phyloP scores from a whole-genome alignment of 805 yeast species.

The Zygotorulaspora chibaensis region DNA sequence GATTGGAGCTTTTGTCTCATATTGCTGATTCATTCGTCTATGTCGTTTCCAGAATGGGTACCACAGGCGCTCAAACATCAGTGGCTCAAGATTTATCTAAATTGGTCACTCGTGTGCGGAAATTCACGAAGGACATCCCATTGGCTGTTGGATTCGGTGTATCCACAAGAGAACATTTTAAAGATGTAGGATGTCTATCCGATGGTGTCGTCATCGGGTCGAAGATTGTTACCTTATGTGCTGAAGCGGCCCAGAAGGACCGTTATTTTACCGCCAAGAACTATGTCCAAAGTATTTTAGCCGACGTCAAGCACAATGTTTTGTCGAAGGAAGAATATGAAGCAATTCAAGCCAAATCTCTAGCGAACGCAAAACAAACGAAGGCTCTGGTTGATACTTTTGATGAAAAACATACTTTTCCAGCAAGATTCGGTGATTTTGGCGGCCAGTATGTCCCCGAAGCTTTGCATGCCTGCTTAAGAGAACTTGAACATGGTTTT shows the following conservation, averaged over 20 bases:
- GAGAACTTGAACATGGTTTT: constrained; percentile 84
- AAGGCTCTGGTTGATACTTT: constrained; percentile 33
- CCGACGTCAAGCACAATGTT: constrained; percentile 43
- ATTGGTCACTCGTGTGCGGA: constrained; percentile 71
- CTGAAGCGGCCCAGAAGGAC: constrained; percentile 54
- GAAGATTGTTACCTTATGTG: constrained; percentile 67
- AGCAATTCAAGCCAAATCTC: constrained; percentile 33
- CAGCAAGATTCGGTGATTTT: constrained; percentile 84
- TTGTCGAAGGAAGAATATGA: constrained; percentile 36
- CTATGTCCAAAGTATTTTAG: constrained; percentile 67
- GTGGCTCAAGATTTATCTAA: constrained; percentile 59
- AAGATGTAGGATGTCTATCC: constrained; percentile 70
- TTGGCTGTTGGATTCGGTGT: constrained; percentile 98
- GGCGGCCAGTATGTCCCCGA: constrained; percentile 99
- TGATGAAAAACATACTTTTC: constrained; percentile 60
- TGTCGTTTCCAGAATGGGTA: constrained; percentile 97
- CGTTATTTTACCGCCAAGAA: constrained; percentile 60
- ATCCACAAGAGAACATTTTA: constrained; percentile 85
- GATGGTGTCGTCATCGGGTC: constrained; percentile 98
- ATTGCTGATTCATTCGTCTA: constrained; percentile 95
- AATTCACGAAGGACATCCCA: constrained; percentile 70
- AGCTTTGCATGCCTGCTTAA: constrained; percentile 84
- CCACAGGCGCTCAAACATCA: constrained; percentile 80
- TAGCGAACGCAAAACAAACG: constrained; percentile 19
- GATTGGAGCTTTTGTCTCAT: constrained; percentile 69